Conservation (phyloP, 495 filamentous ascomycete species). For the Penicillium crystallinum region DNA sequence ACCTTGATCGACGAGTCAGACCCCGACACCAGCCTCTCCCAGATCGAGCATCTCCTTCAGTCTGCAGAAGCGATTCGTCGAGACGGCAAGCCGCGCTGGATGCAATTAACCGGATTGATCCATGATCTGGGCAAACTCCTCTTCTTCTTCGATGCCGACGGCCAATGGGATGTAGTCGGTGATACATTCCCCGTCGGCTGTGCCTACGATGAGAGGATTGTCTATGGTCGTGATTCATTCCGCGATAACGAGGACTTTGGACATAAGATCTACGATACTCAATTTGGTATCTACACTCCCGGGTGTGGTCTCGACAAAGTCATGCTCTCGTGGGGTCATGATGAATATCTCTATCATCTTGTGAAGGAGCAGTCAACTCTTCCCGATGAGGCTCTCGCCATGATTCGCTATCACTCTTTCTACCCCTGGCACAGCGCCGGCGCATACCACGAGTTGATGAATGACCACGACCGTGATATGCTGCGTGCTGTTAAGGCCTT, state of each 20-base stretch:
- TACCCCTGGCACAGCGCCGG: conserved; percentile 83
- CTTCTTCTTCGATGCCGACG: conserved; percentile 73
- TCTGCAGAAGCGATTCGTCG: conserved; percentile 80
- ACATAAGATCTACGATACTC: conserved; percentile 62
- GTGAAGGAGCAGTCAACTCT: conserved; percentile 71
- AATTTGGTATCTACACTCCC: conserved; percentile 71
- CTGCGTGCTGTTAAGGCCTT: conserved; percentile 76
- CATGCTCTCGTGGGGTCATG: conserved; percentile 88
- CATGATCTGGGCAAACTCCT: conserved; percentile 87
- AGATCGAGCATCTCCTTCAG: conserved; percentile 85
- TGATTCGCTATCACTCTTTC: conserved; percentile 88
- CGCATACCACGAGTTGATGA: conserved; percentile 75
- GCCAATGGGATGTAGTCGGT: conserved; percentile 91
- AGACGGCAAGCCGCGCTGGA: conserved; percentile 88
- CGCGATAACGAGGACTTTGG: conserved; percentile 60
- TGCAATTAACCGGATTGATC: conserved; percentile 84
- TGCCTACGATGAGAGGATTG: conserved; percentile 67
- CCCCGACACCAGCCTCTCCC: conserved; percentile 77
- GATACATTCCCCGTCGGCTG: conserved; percentile 93
- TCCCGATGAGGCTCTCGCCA: conserved; percentile 75
- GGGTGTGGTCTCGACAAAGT: conserved; percentile 77
- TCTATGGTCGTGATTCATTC: conserved; percentile 72
- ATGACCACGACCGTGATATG: conserved; percentile 73
- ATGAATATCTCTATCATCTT: conserved; percentile 86
- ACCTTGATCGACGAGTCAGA: conserved; percentile 84